These are phyloP conservation scores for Magnolia changhungtana DNA, from an alignment of 164 flowering plant species.

Conservation along the genomic window DNA sequence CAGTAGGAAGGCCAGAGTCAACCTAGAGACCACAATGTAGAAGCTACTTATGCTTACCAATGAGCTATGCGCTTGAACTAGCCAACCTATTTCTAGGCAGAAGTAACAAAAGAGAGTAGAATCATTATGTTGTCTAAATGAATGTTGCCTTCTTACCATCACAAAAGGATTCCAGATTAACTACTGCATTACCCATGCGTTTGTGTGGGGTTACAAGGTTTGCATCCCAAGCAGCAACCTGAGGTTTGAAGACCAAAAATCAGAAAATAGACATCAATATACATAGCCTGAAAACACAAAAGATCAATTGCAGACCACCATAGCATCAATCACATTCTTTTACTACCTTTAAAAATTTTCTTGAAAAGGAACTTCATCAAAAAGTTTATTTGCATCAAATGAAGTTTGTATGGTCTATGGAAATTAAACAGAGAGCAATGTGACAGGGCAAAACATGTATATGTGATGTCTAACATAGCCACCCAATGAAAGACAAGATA, in stretches of 20 bases:
- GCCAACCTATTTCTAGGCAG: no score
- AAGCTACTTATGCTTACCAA: no score
- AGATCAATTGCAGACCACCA: neutral
- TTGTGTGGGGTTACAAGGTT: conserved; percentile 95
- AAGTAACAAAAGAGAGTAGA: no score
- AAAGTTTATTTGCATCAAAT: neutral
- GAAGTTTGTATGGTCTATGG: neutral
- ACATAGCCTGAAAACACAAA: neutral
- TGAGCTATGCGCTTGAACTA: no score
- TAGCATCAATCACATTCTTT: no score
- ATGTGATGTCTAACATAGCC: no score
- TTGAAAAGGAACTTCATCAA: neutral
- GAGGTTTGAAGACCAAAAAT: conserved; percentile 13
- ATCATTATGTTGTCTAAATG: neutral
- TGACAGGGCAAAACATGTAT: no score
- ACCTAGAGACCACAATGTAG: no score
- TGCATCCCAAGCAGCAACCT: conserved; percentile 99
- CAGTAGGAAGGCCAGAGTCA: no score
- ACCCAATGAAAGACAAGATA: no score
- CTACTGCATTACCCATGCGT: conserved; percentile 86
- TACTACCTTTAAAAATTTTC: neutral
- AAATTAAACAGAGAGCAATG: neutral
- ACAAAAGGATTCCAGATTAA: conserved; percentile 56
- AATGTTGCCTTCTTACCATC: conserved; percentile 57
- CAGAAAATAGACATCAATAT: neutral